Conservation (phyloP, 257 asterid genomes). For the Salvia miltiorrhiza region DNA sequence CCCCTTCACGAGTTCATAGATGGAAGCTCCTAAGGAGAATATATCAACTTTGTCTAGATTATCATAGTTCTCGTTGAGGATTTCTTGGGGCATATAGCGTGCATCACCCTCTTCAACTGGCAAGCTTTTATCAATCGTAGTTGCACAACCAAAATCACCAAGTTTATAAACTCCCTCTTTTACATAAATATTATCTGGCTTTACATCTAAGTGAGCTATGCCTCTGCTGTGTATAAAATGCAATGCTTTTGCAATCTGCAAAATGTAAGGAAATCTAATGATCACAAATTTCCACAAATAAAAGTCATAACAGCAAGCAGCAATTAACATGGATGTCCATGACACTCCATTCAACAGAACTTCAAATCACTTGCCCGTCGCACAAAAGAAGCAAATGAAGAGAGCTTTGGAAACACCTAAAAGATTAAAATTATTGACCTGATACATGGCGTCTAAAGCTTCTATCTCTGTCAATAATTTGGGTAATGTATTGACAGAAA, state of each 20-base stretch:
- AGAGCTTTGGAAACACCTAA: background rate
- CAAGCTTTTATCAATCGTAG: slow-evolving; percentile 66
- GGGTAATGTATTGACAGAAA: slow-evolving; percentile 40
- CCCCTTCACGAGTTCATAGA: slow-evolving; percentile 83
- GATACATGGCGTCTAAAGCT: slow-evolving; percentile 70
- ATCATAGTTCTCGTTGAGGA: slow-evolving; percentile 81
- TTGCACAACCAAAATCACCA: slow-evolving; percentile 96
- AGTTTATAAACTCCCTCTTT: slow-evolving; percentile 81
- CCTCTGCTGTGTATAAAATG: slow-evolving; percentile 69
- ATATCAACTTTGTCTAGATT: slow-evolving; percentile 85
- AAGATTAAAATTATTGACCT: slow-evolving; percentile 43
- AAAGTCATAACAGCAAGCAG: background rate
- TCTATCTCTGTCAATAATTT: slow-evolving; percentile 58
- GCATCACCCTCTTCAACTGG: slow-evolving; percentile 98
- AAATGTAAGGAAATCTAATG: background rate
- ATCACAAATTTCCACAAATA: background rate
- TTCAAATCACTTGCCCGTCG: background rate
- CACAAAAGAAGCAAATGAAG: background rate
- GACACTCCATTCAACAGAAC: background rate
- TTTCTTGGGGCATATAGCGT: slow-evolving; percentile 96
- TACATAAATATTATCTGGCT: slow-evolving; percentile 90
- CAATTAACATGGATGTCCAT: background rate
- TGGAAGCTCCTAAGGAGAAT: slow-evolving; percentile 83
- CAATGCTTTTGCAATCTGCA: slow-evolving; percentile 86
- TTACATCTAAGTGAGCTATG: slow-evolving; percentile 84